Evolutionary conservation across 805 yeast genomes (phyloP).

Genomic region (Candida saitoana): DNA sequence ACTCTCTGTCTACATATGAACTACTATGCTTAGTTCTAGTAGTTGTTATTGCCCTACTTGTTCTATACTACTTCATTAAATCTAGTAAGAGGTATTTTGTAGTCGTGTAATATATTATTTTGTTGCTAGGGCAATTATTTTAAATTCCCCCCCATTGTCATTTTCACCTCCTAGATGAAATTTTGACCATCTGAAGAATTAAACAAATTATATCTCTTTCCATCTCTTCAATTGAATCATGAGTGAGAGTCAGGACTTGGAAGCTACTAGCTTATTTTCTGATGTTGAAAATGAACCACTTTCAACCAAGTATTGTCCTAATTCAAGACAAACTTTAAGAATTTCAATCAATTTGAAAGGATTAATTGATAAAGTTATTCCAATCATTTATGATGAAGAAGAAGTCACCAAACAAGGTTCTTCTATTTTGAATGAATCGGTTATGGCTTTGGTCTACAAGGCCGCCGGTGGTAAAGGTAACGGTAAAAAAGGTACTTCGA

Average conservation of each 20-base stretch:
- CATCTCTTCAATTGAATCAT: background rate
- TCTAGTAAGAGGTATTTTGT: too few relatives aligned
- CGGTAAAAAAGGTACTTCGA: conserved; percentile 50
- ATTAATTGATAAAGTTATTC: conserved; percentile 67
- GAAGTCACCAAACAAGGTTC: conserved; percentile 55
- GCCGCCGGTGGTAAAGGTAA: conserved; percentile 82
- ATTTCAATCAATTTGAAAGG: conserved; percentile 70
- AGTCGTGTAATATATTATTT: too few relatives aligned
- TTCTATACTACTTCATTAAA: too few relatives aligned
- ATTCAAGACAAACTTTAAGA: conserved; percentile 62
- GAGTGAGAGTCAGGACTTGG: background rate
- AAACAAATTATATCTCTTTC: too few relatives aligned
- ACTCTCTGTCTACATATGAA: too few relatives aligned
- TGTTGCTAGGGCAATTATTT: too few relatives aligned
- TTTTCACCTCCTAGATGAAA: background rate
- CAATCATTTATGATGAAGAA: conserved; percentile 52
- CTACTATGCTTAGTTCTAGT: too few relatives aligned
- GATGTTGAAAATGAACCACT: background rate
- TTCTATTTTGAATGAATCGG: conserved; percentile 53
- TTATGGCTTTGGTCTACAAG: conserved; percentile 54
- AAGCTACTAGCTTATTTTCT: background rate
- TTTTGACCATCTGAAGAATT: background rate
- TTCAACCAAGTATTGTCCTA: conserved; percentile 38
- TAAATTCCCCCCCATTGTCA: too few relatives aligned
- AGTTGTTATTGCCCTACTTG: too few relatives aligned